A percentile compares a stretch with the other conserved stretches of the same genome.
phyloP scores from a whole-genome alignment of 768 basidiomycete species.

The Trametes cingulata region DNA sequence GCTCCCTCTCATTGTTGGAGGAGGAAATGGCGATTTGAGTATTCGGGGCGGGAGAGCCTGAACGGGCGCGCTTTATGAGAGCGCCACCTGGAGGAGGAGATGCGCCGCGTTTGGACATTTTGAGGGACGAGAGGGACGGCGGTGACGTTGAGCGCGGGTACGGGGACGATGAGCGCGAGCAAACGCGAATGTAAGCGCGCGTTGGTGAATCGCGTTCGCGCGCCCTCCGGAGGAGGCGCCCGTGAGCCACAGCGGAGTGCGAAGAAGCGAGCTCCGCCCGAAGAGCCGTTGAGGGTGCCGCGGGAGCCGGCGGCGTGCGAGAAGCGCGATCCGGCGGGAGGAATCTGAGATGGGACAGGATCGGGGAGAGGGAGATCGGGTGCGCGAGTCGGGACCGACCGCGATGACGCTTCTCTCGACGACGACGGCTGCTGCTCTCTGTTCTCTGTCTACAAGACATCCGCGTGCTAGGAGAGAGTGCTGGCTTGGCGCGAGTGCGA shows the following conservation, averaged over 20 bases:
- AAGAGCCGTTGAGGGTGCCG: background rate
- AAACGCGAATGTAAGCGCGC: slow-evolving; percentile 6
- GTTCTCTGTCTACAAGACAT: too few relatives aligned
- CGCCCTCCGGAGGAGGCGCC: background rate
- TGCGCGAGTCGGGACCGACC: too few relatives aligned
- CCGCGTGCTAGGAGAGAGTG: too few relatives aligned
- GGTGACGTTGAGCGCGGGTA: slow-evolving; percentile 3
- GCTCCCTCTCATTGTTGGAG: slow-evolving; percentile 67
- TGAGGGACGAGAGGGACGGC: background rate
- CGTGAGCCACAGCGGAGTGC: background rate
- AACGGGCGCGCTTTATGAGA: slow-evolving; percentile 63
- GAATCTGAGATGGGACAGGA: background rate
- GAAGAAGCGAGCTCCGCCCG: background rate
- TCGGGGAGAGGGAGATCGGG: background rate
- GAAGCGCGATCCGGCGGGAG: too few relatives aligned
- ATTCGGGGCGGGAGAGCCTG: slow-evolving; percentile 53
- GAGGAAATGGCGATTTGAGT: slow-evolving; percentile 76
- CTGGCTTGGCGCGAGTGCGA: too few relatives aligned
- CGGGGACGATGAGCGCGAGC: slow-evolving; percentile 4
- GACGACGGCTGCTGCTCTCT: background rate
- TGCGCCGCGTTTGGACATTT: slow-evolving; percentile 72
- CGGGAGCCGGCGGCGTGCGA: background rate
- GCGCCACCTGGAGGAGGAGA: slow-evolving; percentile 57
- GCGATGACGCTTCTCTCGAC: background rate
- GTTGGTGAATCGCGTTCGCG: slow-evolving; percentile 2